Base-by-base conservation (phyloP, 768 basidiomycete genomes). In the Phlebiopsis flavidoalba region DNA sequence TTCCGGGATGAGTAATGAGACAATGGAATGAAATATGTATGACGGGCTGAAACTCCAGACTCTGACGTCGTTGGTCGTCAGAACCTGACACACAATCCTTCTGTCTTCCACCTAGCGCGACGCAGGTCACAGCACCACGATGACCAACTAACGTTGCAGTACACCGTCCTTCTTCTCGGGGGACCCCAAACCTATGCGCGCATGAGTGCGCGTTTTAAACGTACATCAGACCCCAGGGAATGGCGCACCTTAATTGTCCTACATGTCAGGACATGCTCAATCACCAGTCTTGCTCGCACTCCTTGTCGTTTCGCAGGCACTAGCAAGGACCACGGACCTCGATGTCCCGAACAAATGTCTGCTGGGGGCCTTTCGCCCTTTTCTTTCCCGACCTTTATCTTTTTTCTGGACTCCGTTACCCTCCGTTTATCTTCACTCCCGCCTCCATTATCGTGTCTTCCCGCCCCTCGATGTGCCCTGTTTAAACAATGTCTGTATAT, bases 381-480 rank as follows among this genome's bases (percentile, higher is more conserved):
- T 96, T 90, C 19, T 93, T 97, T 31, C 93, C n/a, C n/a, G n/a
- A n/a, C n/a, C n/a, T n/a, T n/a, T n/a, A n/a, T n/a, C n/a, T n/a
- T n/a, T n/a, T n/a, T n/a, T n/a, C n/a, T n/a, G n/a, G n/a, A n/a
- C n/a, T n/a, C n/a, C n/a, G n/a, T n/a, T n/a, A n/a, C n/a, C n/a
- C n/a, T n/a, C n/a, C n/a, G n/a, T n/a, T n/a, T n/a, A n/a, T n/a
- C n/a, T n/a, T n/a, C n/a, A n/a, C n/a, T n/a, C n/a, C n/a, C n/a
- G n/a, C n/a, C n/a, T n/a, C n/a, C n/a, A n/a, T n/a, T 84, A 74
- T 97, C 94, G 70, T 99, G 96, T 68, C 93, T 95, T 6, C 87
- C 95, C 89, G 86, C 22, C 97, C 97, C 71, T 99, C 97, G 67
- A 98, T 95, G 72, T 98, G 95, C 1, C 95, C 97, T n/a, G n/a